Evolutionary conservation across 371 early-diverging fungal species (phyloP).

Genomic region (Basidiobolus meristosporus): DNA sequence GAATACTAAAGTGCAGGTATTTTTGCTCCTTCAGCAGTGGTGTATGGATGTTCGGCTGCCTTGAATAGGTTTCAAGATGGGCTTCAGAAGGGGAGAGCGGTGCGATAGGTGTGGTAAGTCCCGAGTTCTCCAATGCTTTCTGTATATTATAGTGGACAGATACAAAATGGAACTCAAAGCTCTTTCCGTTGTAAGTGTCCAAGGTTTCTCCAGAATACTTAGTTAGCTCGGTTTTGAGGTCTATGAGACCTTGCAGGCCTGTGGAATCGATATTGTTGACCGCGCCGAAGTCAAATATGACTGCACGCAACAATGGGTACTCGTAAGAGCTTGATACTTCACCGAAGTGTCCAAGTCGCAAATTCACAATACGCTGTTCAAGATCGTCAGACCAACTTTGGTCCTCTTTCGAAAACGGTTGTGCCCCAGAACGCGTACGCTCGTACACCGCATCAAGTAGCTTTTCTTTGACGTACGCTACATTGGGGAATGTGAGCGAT

Average conservation of each 20-base stretch:
- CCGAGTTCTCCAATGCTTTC: constrained; percentile 12
- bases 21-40: no score
- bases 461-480: constrained; percentile 9
- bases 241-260: constrained; percentile 34
- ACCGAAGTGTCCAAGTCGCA: no score
- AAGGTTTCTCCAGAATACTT: constrained; percentile 28
- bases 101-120: constrained; percentile 15
- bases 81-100: no score
- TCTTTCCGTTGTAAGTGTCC: no score
- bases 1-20: no score
- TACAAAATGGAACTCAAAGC: constrained; percentile 15
- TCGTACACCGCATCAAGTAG: not conserved
- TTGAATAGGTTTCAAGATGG: no score
- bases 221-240: constrained; percentile 21
- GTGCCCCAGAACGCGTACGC: constrained; percentile 4
- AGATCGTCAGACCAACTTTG: constrained; percentile 9
- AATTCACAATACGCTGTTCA: no score
- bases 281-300: constrained; percentile 38
- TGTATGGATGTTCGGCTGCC: no score
- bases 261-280: constrained; percentile 41
- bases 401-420: constrained; percentile 3
- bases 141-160: constrained; percentile 10
- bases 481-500: constrained; percentile 51
- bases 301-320: constrained; percentile 20
- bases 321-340: no score